Conservation (phyloP, 208 protist species). For the Leishmania arabica region DNA sequence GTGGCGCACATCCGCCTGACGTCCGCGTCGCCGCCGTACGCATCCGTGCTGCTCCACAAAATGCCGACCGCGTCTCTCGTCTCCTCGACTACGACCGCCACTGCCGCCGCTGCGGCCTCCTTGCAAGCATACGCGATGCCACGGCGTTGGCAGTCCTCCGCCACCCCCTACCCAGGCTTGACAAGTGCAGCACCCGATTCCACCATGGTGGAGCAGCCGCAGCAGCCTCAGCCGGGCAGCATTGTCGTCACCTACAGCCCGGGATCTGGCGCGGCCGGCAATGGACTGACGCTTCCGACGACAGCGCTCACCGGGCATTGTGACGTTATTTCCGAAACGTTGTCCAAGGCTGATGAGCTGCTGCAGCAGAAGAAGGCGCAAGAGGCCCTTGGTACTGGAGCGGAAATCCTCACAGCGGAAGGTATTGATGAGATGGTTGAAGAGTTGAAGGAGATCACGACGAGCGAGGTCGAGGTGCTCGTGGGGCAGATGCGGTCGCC, state of each 20-base stretch:
- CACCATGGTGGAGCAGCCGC: constrained; percentile 2
- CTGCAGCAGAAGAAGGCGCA: constrained; percentile 77
- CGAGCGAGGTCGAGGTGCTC: constrained; percentile 57
- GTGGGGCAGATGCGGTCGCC: constrained; percentile 53
- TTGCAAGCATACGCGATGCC: background rate
- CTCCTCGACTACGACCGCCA: background rate
- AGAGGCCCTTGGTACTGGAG: constrained; percentile 60
- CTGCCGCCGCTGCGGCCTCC: background rate
- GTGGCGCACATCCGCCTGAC: background rate
- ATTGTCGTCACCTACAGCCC: constrained; percentile 74
- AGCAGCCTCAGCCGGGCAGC: constrained; percentile 15
- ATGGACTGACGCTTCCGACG: constrained; percentile 58
- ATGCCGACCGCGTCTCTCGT: background rate
- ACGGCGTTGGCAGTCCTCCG: constrained; percentile 24
- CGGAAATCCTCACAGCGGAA: constrained; percentile 76
- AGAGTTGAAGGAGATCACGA: constrained; percentile 67
- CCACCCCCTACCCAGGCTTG: background rate
- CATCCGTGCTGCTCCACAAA: background rate
- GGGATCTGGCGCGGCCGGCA: constrained; percentile 48
- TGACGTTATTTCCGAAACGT: constrained; percentile 77
- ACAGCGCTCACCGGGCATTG: constrained; percentile 80
- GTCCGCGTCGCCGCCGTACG: background rate
- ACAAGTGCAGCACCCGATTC: constrained; percentile 1
- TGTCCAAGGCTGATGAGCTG: constrained; percentile 86
- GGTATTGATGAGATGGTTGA: constrained; percentile 86